Evolutionary conservation across 2,329 filamentous ascomycete genomes (phyloP), one percentile per base, ranked within the genome.

Genomic region (Bipolaris victoriae): DNA sequence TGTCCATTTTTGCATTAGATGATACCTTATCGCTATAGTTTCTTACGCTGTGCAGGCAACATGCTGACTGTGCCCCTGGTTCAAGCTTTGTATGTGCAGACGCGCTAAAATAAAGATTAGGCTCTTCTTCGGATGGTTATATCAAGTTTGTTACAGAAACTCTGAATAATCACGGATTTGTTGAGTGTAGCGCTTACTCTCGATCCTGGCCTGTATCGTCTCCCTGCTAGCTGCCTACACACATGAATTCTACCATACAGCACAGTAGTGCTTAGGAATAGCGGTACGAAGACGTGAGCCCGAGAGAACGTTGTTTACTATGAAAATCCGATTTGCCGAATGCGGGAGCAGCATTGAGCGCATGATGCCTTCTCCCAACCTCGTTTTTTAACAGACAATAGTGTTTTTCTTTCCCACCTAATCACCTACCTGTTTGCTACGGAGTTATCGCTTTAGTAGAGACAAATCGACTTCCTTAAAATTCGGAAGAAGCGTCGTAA

Each of bases 291-390:
- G 29, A 47, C 35, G 2, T 47, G 29, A 47, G 44, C 26, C n/a
- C 44, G 36, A 47, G 44, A 47, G 35, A 47, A 35, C n/a, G 29
- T 35, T 47, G 26, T 18, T 35, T 47, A 47, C 44, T 47, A 29
- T 47, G 29, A 35, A 47, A 26, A 35, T 47, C 29, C 44, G 26
- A 47, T 47, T 35, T 4, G 29, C 26, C 44, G 44, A 35, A 47
- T 35, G 26, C 35, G 44, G 44, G 15, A 47, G 44, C 26, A 47
- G 44, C 44, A 47, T 47, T 35, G 44, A 47, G 44, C 29, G 29
- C 29, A 35, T 47, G 29, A n/a, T 47, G 29, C 44, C 44, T 47
- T 47, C 35, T 7, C 44, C 29, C 44, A 47, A 47, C 44, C 26
- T 35, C 44, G 35, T 47, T 47, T 35, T 35, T 6, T 35, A 29